Base-by-base conservation (phyloP, 2,329 filamentous ascomycete species). In the Aspergillus ochraceoroseus region DNA sequence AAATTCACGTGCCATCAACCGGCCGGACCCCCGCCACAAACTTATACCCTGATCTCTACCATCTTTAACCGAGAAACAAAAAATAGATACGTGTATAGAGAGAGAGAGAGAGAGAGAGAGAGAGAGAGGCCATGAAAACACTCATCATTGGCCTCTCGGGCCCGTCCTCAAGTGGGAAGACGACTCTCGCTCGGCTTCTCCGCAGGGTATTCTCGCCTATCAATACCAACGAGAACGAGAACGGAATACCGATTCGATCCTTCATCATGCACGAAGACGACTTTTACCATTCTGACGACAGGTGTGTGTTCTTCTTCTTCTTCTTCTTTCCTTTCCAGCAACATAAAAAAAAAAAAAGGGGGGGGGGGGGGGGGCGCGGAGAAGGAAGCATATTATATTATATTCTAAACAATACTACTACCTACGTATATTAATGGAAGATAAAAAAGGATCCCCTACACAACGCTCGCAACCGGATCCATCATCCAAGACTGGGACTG, bases 191-290 rank as follows among this genome's bases (percentile, higher is more conserved):
- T 13, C 79, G 90, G 2, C 74, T 95, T 8, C 73, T 98, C 12
- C 81, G 87, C 43, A 80, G 86, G 59, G 82, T 94, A 51, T 88
- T 95, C 56, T 82, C 82, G n/a, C n/a, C n/a, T n/a, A n/a, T n/a
- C 6, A 40, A 48, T n/a, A 12, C 27, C n/a, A 19, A 31, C 32
- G 31, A 20, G 15, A 28, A 15, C 20, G 30, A 17, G 12, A 26
- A 25, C 11, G 18, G 29, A 6, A 2, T 2, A 13, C 29, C n/a
- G 11, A 18, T 64, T 6, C 55, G 52, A 4, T 58, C 65, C 0
- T 90, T 88, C 58, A 85, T 96, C 57, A 75, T 98, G 14, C 92
- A 98, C 63, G 81, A 95, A 62, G 92, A 98, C 69, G 92, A 98
- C 65, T 98, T 96, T 62, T 98, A 95, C 70, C 81, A 80, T 50